Evolutionary conservation across 495 filamentous ascomycete genomes (phyloP).

Genomic region (Sporormia fimetaria): DNA sequence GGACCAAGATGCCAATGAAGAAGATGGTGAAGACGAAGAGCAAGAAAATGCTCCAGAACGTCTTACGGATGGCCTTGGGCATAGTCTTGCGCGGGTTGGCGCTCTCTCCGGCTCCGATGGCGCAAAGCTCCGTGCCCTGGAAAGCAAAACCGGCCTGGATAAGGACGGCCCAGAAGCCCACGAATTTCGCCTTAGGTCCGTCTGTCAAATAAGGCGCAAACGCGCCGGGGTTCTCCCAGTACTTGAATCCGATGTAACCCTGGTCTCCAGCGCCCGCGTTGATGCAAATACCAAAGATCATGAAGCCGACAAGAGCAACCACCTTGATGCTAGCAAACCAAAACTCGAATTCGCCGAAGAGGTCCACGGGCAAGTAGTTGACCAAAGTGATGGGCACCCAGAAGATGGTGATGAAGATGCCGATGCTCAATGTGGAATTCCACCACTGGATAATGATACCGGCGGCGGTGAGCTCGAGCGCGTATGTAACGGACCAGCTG

Average conservation of each 20-base stretch:
- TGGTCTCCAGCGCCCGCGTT: conserved; percentile 21
- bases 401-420: conserved; percentile 27
- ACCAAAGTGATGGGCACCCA: conserved; percentile 21
- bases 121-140: conserved; percentile 26
- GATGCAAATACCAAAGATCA: conserved; percentile 23
- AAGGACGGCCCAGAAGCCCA: conserved; percentile 26
- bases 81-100: conserved; percentile 24
- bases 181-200: conserved; percentile 22
- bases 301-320: conserved; percentile 20
- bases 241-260: conserved; percentile 24
- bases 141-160: conserved; percentile 26
- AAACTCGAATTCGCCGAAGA: conserved; percentile 26
- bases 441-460: conserved; percentile 27
- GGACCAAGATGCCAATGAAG: conserved; percentile 25
- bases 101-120: conserved; percentile 23
- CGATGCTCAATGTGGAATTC: conserved; percentile 25
- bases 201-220: conserved; percentile 24
- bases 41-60: conserved; percentile 23
- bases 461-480: conserved; percentile 26
- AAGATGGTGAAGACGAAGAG: conserved; percentile 23
- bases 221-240: conserved; percentile 23
- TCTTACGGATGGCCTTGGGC: conserved; percentile 21
- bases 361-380: conserved; percentile 22
- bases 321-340: conserved; percentile 27
- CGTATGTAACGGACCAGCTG: conserved; percentile 22